Evolutionary conservation across 495 filamentous ascomycete genomes (phyloP).

Genomic region (Daldinia bambusicola): DNA sequence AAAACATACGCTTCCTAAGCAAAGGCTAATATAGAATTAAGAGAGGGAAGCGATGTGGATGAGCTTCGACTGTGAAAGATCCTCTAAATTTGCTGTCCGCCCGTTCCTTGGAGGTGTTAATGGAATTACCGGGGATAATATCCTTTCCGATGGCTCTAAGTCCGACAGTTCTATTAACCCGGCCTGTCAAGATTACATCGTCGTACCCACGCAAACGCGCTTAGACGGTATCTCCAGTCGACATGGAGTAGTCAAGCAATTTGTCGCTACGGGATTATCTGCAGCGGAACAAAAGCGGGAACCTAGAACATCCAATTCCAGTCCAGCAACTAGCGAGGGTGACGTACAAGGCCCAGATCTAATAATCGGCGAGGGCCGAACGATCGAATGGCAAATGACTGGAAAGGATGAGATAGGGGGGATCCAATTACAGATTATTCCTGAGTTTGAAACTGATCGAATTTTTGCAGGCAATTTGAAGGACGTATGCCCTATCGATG

Average conservation of each 20-base stretch:
- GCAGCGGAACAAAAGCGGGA: not conserved
- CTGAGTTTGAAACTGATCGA: not conserved
- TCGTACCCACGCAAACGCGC: not conserved
- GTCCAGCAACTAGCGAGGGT: not conserved
- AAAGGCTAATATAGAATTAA: no score
- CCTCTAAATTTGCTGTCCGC: not conserved
- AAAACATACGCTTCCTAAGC: no score
- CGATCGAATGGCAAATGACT: slow-evolving; percentile 3
- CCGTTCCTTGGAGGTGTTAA: not conserved
- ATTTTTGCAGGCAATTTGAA: not conserved
- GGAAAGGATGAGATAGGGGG: slow-evolving; percentile 4
- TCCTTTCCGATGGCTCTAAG: not conserved
- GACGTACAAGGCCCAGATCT: not conserved
- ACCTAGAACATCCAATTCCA: not conserved
- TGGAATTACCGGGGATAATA: not conserved
- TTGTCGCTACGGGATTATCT: not conserved
- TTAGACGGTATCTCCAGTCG: not conserved
- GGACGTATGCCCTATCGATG: not conserved
- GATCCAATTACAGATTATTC: slow-evolving; percentile 4
- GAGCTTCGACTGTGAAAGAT: no score
- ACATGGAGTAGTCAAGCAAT: not conserved
- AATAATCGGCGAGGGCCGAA: not conserved
- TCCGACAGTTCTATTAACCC: not conserved
- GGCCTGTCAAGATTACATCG: not conserved
- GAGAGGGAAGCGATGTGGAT: no score